Base-by-base conservation (phyloP, 2,329 filamentous ascomycete genomes). In the Aspergillus fumigatiaffinis region DNA sequence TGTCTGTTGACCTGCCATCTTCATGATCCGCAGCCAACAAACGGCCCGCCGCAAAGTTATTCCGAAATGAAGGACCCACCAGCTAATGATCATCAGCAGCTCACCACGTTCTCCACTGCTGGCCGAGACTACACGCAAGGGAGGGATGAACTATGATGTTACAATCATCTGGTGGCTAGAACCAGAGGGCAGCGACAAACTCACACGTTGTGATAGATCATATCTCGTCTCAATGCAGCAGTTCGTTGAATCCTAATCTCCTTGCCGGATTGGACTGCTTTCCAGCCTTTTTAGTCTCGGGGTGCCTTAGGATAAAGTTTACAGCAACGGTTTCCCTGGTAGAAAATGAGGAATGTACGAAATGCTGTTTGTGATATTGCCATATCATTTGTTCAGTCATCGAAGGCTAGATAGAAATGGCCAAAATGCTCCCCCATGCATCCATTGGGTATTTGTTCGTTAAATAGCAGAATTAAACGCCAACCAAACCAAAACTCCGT, bases 1-100 rank as follows among this genome's bases (percentile, higher is more conserved):
- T 29, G 28, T 10, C 28, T 29, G 9, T 29, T 29, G 28, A 29
- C 28, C 32, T 46, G 42, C 42, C 42, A 46, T 46, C 42, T 23
- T 8, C n/a, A 20, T 46, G 42, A 58, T 49, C 51, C 52, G 50
- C 44, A 57, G 60, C 58, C 63, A 60, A 65, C 61, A 59, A 59
- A 55, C 57, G 59, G 60, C 50, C 48, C 66, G 68, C 59, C 61
- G 58, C 50, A 70, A 68, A n/a, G 21, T 66, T 70, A 17, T 51
- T 65, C 69, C 69, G 68, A 66, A 59, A 68, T 68, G 61, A 64
- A 64, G 42, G 60, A 29, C 61, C 66, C 62, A 63, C 65, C 55
- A 12, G 21, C 53, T 50, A 48, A 46, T 44, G 42, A 58, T 53
- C 25, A 64, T 50, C 28, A 57, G 47, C 51, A 46, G 21, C 44